Base-by-base conservation (phyloP, 108 stramenopile genomes). In the Stephanodiscus triporus region DNA sequence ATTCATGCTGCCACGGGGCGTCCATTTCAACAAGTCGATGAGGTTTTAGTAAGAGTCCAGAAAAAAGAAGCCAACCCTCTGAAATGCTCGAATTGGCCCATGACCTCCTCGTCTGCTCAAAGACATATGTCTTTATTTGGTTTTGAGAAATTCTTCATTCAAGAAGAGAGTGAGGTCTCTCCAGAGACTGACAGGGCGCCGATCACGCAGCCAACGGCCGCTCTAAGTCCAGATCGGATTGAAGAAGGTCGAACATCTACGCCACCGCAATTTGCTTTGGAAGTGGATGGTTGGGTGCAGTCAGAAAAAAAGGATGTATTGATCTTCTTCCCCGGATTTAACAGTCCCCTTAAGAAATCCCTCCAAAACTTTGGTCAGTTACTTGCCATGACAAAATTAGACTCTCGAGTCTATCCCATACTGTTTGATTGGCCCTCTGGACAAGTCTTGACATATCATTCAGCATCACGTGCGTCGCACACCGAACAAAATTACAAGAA, bases 241-340 rank as follows among this genome's bases (percentile, higher is more conserved):
- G 55, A 30, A 19, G 30, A 70, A 60, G 19, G 26, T 24, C 59
- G 34, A 13, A 27, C 13, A 0, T 27, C 32, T 26, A 22, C 26
- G n/a, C 22, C 23, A 26, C 49, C 22, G 2, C 32, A 23, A 29
- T 32, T 40, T 40, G 4, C 40, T 40, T 40, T 56, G 34, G 19
- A 36, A 17, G 40, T 72, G 9, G 37, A 68, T 0, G 43, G 58
- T 11, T 73, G 72, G 78, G 49, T 40, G 17, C 27, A 43, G 24
- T 32, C 40, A 5, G 20, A 20, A 23, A 54, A 34, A 26, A 72
- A 78, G 43, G 85, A 83, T 29, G 85, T 77, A 7, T 65, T 86
- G 16, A 63, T 86, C 22, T 84, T 81, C 34, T 19, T 86, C 14
- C 85, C 85, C 11, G 85, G 85, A 6, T 86, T 77, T 60, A 86